Evolutionary conservation across 1,284 basidiomycete genomes (phyloP), one percentile per base, ranked within the genome.

Genomic region (Tilletia walkeri): DNA sequence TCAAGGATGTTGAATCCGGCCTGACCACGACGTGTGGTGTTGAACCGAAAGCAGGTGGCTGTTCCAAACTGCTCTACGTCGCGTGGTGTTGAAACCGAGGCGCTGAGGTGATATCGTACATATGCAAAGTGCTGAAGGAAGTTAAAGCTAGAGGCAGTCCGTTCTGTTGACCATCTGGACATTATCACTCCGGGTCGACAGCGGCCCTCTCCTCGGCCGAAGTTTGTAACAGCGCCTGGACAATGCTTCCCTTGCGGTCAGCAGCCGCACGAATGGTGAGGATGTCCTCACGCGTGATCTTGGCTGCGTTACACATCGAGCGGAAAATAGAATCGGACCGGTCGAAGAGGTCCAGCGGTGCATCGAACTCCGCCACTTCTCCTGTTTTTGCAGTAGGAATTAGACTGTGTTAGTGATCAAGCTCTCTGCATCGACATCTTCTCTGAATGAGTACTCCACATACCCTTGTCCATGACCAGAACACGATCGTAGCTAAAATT

Each of bases 321-420:
- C 87, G 86, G 86, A 92, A 92, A 66, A 90, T 86, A 12, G 90
- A 87, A 4, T 86, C 80, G 36, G 85, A 85, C 1, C 70, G 65
- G 63, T 86, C 85, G 81, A 88, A 92, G 10, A 93, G 85, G 24
- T 85, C 86, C 39, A 87, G 78, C 0, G 91, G 91, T 0, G 89
- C 88, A 75, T 90, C 91, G 78, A 90, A 90, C 85, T 91, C 90
- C 47, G 87, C 89, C 68, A 93, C 87, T 24, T 84, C 84, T 0
- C 92, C 93, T 53, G 50, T 53, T 1, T 9, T 45, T 45, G 41
- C 41, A 14, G 1, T 9, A 3, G 3, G 41, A 7, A 45, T 7
- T 0, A 45, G 24, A 45, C 9, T 45, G 9, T 45, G 41, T 45
- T 1, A 45, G 41, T 45, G 41, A 7, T 45, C 41, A 3, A 45